A percentile compares a stretch with the other conserved stretches of the same genome.
Evolutionary conservation across 306 rosid species (phyloP).

Genomic region (Vigna mungo): DNA sequence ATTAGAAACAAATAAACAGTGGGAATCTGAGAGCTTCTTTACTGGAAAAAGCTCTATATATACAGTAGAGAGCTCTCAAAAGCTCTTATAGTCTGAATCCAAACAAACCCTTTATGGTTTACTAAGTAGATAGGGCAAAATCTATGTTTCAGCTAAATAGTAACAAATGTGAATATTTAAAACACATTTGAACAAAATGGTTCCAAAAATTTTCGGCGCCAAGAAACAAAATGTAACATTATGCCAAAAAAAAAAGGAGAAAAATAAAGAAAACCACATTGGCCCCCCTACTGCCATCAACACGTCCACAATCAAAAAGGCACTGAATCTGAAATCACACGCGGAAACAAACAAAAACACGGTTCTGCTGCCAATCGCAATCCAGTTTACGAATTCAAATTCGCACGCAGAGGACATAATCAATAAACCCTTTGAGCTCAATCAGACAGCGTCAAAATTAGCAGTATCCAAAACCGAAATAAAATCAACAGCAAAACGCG

Average conservation of each 20-base stretch:
- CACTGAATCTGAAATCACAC: constrained; percentile 38
- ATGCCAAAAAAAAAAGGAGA: neutral
- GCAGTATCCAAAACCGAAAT: neutral
- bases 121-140: constrained; percentile 9
- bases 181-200: constrained; percentile 26
- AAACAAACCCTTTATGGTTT: neutral
- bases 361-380: constrained; percentile 40
- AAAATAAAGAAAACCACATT: neutral
- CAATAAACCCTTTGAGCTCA: constrained; percentile 17
- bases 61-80: neutral
- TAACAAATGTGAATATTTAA: constrained; percentile 5
- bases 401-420: constrained; percentile 2
- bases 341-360: constrained; percentile 38
- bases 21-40: neutral
- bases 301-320: neutral
- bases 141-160: constrained; percentile 4
- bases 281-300: constrained; percentile 1
- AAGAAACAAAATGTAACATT: constrained; percentile 1
- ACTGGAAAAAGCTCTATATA: too few species aligned
- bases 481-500: neutral
- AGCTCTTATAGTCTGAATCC: too few species aligned
- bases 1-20: constrained; percentile 31
- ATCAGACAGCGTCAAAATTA: constrained; percentile 16
- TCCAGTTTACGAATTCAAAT: constrained; percentile 40
- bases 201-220: constrained; percentile 3